Conservation (phyloP, 371 early-diverging fungal species). For the Mucor piriformis region DNA sequence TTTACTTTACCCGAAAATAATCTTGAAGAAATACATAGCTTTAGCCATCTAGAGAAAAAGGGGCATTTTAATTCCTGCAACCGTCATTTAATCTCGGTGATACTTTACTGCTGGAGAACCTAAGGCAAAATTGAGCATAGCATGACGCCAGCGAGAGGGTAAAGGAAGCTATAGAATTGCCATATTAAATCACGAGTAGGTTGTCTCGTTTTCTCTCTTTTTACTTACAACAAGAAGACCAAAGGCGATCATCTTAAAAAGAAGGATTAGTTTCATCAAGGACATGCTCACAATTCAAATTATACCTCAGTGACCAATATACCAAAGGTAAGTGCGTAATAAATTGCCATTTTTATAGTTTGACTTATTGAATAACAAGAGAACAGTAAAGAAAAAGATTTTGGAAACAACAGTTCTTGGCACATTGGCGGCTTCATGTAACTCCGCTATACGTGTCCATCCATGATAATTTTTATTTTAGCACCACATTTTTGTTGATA, state of each 20-base stretch:
- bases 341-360: slow-evolving; percentile 41
- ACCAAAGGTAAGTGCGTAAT: slow-evolving; percentile 39
- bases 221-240: slow-evolving; percentile 40
- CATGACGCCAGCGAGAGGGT: slow-evolving; percentile 57
- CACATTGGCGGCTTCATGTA: no score
- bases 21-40: slow-evolving; percentile 51
- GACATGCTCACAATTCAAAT: no score
- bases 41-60: slow-evolving; percentile 34
- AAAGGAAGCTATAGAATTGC: slow-evolving; percentile 48
- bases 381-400: not conserved
- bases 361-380: no score
- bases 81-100: not conserved
- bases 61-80: not conserved
- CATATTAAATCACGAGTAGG: not conserved
- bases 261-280: not conserved
- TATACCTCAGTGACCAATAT: slow-evolving; percentile 42
- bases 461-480: no score
- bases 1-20: slow-evolving; percentile 55
- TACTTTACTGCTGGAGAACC: slow-evolving; percentile 35
- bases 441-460: no score
- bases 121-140: slow-evolving; percentile 52
- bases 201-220: not conserved
- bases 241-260: slow-evolving; percentile 44
- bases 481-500: no score
- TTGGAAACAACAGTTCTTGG: no score